Evolutionary conservation across 2,329 filamentous ascomycete genomes (phyloP), one percentile per base, ranked within the genome.

Genomic region (Pyrenophora teres): DNA sequence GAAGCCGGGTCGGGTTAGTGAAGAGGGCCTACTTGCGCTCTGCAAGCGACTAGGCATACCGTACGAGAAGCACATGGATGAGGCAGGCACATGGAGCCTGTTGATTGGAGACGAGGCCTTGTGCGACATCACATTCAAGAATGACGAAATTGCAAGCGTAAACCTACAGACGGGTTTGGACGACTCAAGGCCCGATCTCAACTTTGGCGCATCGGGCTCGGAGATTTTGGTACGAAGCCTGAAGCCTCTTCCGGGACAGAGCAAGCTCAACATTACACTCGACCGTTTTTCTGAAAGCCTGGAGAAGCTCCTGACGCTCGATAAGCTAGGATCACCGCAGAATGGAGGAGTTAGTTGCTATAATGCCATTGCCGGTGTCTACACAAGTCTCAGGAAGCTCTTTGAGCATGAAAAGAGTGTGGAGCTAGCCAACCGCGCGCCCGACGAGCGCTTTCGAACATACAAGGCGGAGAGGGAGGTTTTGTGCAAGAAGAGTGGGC

Each of bases 281-380:
- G 86, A 88, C 53, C 77, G 78, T 10, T 94, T 94, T 65, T 83
- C 87, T 0, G 78, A 78, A 27, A 92, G 92, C 66, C 78, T 95
- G 31, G 85, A 89, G 63, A 81, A 83, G 31, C 76, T 94, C 30
- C 85, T 88, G 3, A 80, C 74, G 4, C 74, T 92, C 48, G 90
- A 94, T 68, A 87, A 85, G 61, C 79, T 93, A 45, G 91, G 89
- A 70, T 80, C 84, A 18, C 85, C 85, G 1, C 82, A 83, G 4
- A 67, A 71, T 30, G 69, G 68, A 2, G 69, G 70, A 3, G 79
- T 93, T 6, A 90, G 90, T 62, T 89, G 89, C 69, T 88, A 90
- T 68, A 88, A 91, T 68, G 90, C 90, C 0, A 78, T 93, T 38
- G 85, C 84, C 3, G 89, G 89, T 3, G 78, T 95, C 5, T 90